These are phyloP conservation scores for Wilhelminamyces savonicus DNA, from an alignment of 805 yeast genomes.

Conservation along the genomic window DNA sequence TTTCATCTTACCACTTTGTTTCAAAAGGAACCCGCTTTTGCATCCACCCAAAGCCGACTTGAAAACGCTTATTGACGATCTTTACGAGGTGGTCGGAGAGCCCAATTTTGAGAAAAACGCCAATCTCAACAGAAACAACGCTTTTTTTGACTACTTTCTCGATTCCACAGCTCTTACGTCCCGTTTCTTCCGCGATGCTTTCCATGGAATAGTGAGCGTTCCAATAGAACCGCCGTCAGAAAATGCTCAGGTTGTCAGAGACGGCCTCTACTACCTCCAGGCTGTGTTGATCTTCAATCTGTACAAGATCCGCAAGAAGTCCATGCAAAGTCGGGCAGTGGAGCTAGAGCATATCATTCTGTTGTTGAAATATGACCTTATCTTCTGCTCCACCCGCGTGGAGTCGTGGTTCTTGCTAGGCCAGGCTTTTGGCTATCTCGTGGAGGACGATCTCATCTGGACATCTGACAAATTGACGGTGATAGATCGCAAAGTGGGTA, in stretches of 20 bases:
- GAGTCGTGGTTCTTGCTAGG: constrained; percentile 88
- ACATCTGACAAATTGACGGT: constrained; percentile 74
- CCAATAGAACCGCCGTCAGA: constrained; percentile 23
- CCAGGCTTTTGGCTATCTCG: constrained; percentile 68
- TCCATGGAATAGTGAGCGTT: constrained; percentile 40
- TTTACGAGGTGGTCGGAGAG: constrained; percentile 67
- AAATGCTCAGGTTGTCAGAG: constrained; percentile 22
- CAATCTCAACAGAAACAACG: constrained; percentile 42
- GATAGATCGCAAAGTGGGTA: constrained; percentile 50
- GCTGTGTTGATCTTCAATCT: constrained; percentile 64
- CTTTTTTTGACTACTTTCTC: constrained; percentile 40
- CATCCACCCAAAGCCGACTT: constrained; percentile 62
- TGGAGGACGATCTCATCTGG: constrained; percentile 91
- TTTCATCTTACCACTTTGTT: constrained; percentile 51
- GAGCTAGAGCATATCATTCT: constrained; percentile 72
- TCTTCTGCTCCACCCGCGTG: constrained; percentile 58
- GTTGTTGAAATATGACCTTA: constrained; percentile 59
- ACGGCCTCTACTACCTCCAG: constrained; percentile 65
- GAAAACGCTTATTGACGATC: constrained; percentile 63
- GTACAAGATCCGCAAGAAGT: constrained; percentile 64
- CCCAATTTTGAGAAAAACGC: constrained; percentile 37
- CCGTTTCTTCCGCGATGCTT: constrained; percentile 40
- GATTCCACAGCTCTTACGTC: constrained; percentile 39
- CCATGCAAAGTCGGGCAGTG: constrained; percentile 74
- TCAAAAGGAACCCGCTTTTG: constrained; percentile 53